Evolutionary conservation across 805 yeast genomes (phyloP), one percentile per base, ranked within the genome.

Genomic region (Ogataea trehaloabstinens): DNA sequence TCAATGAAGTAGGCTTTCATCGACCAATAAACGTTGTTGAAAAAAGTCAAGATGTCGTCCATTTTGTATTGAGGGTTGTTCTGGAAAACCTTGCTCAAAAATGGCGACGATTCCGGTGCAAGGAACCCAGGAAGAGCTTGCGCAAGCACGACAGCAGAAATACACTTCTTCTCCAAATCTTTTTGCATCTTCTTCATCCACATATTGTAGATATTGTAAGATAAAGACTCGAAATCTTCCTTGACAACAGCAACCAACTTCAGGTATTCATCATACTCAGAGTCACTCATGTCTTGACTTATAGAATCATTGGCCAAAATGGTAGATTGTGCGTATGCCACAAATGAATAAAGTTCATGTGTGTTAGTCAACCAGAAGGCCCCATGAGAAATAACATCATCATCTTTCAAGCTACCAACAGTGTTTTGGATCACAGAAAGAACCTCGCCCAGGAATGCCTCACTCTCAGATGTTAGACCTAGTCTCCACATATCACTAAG

Each of bases 301-400:
- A 87, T 74, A 4, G 82, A 74, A 57, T 85, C 95, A 56, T 87
- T 88, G 32, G 86, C 90, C 35, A 86, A 67, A 44, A 93, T 87
- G n/a, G 95, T 88, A 43, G 80, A 78, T 63, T 91, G 95, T 3
- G 98, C 98, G 63, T 88, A 85, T 12, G 90, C 80, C 42, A 91
- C 95, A 70, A 93, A 93, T 3, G 98, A 89, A 63, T 85, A 86
- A 54, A 93, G 74, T 60, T 93, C 98, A 60, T 93, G 96, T 3
- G 95, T 90, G 65, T 93, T 93, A 3, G 97, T 86, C 48, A 93
- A 73, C 99, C 99, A 93, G 70, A 90, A 93, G 0, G 97, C 95
- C 50, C 96, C 98, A 52, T 88, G 88, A 33, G 88, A 80, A 54
- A 90, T 82, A 24, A 88, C 80, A 50, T 86, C 95, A 43, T 85